Evolutionary conservation across 2,329 filamentous ascomycete species (phyloP), one percentile per base, ranked within the genome.

Genomic region (Albifimbria verrucaria): DNA sequence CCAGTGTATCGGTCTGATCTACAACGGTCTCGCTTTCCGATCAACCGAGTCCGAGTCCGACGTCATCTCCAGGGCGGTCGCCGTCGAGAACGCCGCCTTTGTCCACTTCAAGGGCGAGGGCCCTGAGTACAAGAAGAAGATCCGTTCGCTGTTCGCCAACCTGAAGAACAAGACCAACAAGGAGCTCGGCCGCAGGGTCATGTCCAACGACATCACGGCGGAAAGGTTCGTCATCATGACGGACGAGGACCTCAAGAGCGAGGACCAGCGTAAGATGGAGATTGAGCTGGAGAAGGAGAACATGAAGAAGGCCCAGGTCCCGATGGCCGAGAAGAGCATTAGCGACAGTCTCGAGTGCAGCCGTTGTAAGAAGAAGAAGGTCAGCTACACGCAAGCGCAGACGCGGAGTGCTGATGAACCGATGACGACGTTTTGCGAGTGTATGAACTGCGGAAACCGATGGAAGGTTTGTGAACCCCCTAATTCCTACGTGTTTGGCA

Each of bases 261-360:
- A 86, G 48, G 86, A 94, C 71, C 88, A 90, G 72, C 85, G 86
- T 56, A 85, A 84, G 63, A 83, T 87, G 66, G 92, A 97, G 61
- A 77, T 82, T 61, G 85, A 85, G 69, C 80, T 96, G 49, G 81
- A 92, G 68, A 85, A 89, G 73, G 91, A 97, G 74, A 99, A 99
- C 73, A 92, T 97, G 89, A 92, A 92, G 77, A 91, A 93, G 72
- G 91, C 94, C 1, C 95, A 97, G 86, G 92, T 96, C 11, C 90
- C 93, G 53, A 89, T 92, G 79, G 89, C 86, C 18, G 88, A 96
- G 74, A 94, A 92, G 80, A 92, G 88, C 68, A 91, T 97, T 74
- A 92, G 87, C 68, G 88, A 89, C 68, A 90, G 87, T 53, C 80
- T 97, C 65, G 87, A 90, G 73, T 99, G 94, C 75, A 85, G 91